These are phyloP conservation scores for Boletellus ananas DNA, from an alignment of 768 basidiomycete species.

Conservation along the genomic window DNA sequence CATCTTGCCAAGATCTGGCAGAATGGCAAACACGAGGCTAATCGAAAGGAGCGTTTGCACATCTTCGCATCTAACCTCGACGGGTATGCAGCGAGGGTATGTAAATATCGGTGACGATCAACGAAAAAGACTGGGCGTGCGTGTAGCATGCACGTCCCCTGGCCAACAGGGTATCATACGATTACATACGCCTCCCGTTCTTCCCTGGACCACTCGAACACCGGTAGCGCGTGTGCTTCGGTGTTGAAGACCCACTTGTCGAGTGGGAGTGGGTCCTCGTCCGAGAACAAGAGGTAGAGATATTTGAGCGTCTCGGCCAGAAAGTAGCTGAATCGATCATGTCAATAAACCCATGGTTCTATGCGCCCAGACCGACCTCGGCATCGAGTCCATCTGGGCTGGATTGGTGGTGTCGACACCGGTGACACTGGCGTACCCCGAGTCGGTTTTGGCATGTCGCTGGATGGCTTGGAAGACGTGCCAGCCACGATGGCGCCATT, in stretches of 20 bases:
- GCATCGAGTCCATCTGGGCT: slow-evolving; percentile 53
- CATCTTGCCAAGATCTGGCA: too few species aligned
- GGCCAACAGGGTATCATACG: neutral
- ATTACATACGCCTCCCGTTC: slow-evolving; percentile 46
- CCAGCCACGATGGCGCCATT: slow-evolving; percentile 74
- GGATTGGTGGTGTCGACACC: slow-evolving; percentile 42
- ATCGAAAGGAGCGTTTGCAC: too few species aligned
- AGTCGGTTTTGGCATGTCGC: slow-evolving; percentile 49
- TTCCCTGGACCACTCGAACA: slow-evolving; percentile 57
- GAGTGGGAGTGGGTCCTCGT: slow-evolving; percentile 54
- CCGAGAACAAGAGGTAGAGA: slow-evolving; percentile 63
- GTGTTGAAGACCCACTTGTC: slow-evolving; percentile 61
- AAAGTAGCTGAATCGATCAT: slow-evolving; percentile 38
- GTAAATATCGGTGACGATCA: too few species aligned
- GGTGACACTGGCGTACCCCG: slow-evolving; percentile 58
- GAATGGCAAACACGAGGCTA: too few species aligned
- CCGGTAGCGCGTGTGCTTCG: slow-evolving; percentile 75
- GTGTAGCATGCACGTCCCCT: too few species aligned
- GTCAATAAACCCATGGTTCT: neutral
- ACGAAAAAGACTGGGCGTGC: too few species aligned
- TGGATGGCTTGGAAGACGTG: slow-evolving; percentile 64
- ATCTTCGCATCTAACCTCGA: too few species aligned
- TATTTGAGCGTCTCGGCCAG: slow-evolving; percentile 67
- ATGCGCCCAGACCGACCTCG: slow-evolving; percentile 47
- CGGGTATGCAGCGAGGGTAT: too few species aligned